Evolutionary conservation across 345 rosid genomes (phyloP).

Genomic region (Eucalyptus marginata): DNA sequence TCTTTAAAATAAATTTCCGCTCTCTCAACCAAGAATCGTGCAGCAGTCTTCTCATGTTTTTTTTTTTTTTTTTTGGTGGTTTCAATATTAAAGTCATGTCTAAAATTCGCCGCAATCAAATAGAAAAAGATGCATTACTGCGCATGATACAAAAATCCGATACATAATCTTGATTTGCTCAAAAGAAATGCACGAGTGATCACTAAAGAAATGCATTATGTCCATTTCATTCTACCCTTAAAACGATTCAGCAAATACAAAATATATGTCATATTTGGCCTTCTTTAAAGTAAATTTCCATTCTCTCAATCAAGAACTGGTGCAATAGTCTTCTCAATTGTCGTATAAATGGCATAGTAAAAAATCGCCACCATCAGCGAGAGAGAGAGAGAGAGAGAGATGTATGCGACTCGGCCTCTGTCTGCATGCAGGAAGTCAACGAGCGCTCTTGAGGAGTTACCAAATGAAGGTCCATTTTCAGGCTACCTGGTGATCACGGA

Average conservation of each 20-base stretch:
- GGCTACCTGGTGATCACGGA: conserved; percentile 55
- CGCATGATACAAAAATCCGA: not conserved
- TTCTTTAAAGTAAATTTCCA: not conserved
- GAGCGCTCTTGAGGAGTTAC: conserved; percentile 28
- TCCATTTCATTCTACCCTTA: not conserved
- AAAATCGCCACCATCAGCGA: too few relatives aligned
- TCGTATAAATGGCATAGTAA: too few relatives aligned
- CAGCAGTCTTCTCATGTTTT: too few relatives aligned
- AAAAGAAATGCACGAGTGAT: not conserved
- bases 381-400: not conserved
- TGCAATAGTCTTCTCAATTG: not conserved
- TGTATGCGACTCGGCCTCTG: conserved; percentile 55
- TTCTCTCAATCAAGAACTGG: not conserved
- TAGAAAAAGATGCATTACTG: not conserved
- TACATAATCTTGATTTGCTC: not conserved
- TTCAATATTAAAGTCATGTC: too few relatives aligned
- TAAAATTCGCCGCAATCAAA: not conserved
- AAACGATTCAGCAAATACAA: not conserved
- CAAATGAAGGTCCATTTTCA: conserved; percentile 55
- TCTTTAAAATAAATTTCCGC: too few relatives aligned
- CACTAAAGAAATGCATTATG: not conserved
- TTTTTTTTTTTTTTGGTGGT: too few relatives aligned
- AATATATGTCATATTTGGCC: not conserved
- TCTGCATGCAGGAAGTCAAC: conserved; percentile 33
- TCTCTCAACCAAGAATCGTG: too few relatives aligned